Evolutionary conservation across 2,329 filamentous ascomycete species (phyloP).

Genomic region (Daldinia sp.): DNA sequence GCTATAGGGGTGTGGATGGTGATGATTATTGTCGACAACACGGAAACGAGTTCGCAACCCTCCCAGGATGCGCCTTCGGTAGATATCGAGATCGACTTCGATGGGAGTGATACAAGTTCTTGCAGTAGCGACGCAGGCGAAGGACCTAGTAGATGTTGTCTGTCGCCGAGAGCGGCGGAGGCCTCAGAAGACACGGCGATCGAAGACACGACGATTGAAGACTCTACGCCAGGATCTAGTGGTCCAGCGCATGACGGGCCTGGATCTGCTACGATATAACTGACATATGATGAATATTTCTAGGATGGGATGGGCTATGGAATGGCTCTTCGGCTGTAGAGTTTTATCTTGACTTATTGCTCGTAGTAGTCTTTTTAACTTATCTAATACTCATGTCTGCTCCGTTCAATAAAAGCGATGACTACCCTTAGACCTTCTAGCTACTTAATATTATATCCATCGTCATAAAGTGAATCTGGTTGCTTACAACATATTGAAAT

Average conservation of each 20-base stretch:
- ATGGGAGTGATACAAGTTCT: background rate
- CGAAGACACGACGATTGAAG: background rate
- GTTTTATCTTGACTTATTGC: no score
- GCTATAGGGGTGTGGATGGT: conserved; percentile 82
- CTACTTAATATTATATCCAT: background rate
- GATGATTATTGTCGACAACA: conserved; percentile 73
- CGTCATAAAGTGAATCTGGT: background rate
- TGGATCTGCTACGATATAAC: background rate
- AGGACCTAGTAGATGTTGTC: background rate
- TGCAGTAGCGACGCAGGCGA: background rate
- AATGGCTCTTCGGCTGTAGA: no score
- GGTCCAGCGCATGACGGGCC: background rate
- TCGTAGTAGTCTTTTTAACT: no score
- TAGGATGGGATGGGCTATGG: background rate
- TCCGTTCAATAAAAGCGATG: background rate
- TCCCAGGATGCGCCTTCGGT: conserved; percentile 42
- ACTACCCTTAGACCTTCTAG: background rate
- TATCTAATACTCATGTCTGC: background rate
- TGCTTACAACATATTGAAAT: background rate
- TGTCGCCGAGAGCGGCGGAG: no score
- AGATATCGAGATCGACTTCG: conserved; percentile 26
- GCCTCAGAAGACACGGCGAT: background rate
- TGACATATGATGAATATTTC: background rate
- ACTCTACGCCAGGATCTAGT: no score
- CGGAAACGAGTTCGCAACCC: conserved; percentile 16